These are phyloP conservation scores for Trichoderma sp. DNA, from an alignment of 2,329 filamentous ascomycete species.

Conservation along the genomic window DNA sequence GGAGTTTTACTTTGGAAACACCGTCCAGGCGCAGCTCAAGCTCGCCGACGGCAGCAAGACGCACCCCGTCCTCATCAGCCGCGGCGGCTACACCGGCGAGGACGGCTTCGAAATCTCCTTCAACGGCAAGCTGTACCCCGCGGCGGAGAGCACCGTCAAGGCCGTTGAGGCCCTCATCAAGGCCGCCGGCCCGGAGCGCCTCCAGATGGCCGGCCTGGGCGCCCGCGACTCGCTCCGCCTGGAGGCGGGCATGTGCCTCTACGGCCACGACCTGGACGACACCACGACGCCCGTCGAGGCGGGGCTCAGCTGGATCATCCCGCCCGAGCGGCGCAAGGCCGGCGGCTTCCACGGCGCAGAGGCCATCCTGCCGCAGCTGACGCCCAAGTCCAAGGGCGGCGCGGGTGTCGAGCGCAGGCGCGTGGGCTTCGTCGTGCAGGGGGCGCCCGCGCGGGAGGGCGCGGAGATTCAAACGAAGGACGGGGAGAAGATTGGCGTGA, in stretches of 20 bases:
- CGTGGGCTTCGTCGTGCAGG: conserved; percentile 79
- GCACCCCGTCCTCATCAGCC: conserved; percentile 65
- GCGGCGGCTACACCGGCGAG: conserved; percentile 95
- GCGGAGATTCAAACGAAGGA: conserved; percentile 69
- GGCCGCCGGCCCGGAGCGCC: conserved; percentile 59
- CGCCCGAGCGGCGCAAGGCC: conserved; percentile 67
- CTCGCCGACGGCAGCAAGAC: conserved; percentile 54
- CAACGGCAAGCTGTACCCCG: conserved; percentile 47
- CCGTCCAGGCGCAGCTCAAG: conserved; percentile 65
- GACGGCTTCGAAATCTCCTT: conserved; percentile 98
- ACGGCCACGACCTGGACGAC: conserved; percentile 95
- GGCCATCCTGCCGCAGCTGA: conserved; percentile 75
- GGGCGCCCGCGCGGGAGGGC: conserved; percentile 87
- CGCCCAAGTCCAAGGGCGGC: conserved; percentile 71
- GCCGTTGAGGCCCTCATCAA: conserved; percentile 69
- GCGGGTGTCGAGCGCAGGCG: conserved; percentile 70
- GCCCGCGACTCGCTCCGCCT: conserved; percentile 89
- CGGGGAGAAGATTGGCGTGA: conserved; percentile 69
- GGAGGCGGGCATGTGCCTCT: conserved; percentile 98
- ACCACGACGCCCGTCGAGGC: conserved; percentile 62
- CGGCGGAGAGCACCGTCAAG: conserved; percentile 50
- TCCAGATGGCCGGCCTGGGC: conserved; percentile 84
- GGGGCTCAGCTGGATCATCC: conserved; percentile 74
- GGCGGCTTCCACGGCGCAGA: conserved; percentile 86
- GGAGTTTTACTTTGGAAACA: conserved; percentile 80